Conservation (phyloP, 2,329 filamentous ascomycete species). For the Phaeosphaeria sp. region DNA sequence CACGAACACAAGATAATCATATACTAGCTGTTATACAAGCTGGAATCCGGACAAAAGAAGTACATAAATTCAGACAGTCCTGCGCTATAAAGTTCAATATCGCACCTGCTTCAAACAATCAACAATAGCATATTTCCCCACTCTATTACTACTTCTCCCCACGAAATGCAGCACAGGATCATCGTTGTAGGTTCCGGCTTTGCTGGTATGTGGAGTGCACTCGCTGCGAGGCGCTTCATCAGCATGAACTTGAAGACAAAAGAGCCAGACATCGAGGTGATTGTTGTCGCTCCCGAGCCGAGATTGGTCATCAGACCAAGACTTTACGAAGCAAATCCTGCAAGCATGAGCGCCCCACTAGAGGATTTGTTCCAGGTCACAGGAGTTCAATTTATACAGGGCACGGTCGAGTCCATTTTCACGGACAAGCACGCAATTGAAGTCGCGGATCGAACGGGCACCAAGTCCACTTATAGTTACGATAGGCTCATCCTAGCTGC, state of each 20-base stretch:
- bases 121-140: too few species aligned
- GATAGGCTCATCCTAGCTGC: background rate
- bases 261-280: background rate
- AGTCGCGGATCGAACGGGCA: background rate
- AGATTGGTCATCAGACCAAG: background rate
- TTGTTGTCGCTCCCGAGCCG: background rate
- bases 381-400: background rate
- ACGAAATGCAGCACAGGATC: background rate
- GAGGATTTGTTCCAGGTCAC: background rate
- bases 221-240: background rate
- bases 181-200: background rate
- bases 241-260: background rate
- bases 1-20: too few species aligned
- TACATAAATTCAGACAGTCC: too few species aligned
- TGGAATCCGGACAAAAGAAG: too few species aligned
- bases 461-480: background rate
- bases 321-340: background rate
- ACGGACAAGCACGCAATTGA: background rate
- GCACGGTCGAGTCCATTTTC: background rate
- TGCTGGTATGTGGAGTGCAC: background rate
- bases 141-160: too few species aligned
- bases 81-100: too few species aligned
- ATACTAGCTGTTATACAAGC: too few species aligned
- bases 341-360: background rate
- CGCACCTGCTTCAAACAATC: too few species aligned